These are phyloP conservation scores for Sordaria brevicollis DNA, from an alignment of 495 filamentous ascomycete species.

Conservation along the genomic window DNA sequence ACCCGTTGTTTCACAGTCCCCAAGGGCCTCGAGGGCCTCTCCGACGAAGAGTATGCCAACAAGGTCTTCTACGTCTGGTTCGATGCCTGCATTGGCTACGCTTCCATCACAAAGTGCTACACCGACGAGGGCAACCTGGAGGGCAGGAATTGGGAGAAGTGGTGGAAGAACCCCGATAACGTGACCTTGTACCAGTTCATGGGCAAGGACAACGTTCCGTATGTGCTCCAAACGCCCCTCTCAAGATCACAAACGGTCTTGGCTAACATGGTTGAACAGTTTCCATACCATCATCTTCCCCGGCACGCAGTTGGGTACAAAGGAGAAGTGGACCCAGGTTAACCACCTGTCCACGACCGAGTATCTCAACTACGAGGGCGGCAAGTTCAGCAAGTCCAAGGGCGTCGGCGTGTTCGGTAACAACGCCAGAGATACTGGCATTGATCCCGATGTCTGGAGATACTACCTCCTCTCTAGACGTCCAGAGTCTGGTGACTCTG, in stretches of 20 bases:
- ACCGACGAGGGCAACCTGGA: constrained; percentile 39
- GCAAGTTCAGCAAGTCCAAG: constrained; percentile 92
- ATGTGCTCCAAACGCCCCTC: background rate
- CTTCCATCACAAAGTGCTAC: constrained; percentile 89
- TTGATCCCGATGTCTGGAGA: constrained; percentile 79
- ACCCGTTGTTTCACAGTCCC: constrained; percentile 14
- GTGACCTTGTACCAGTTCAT: constrained; percentile 95
- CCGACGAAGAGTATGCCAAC: constrained; percentile 43
- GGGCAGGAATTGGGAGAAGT: constrained; percentile 66
- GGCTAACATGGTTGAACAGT: constrained; percentile 2
- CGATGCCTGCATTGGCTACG: constrained; percentile 93
- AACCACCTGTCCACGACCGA: constrained; percentile 85
- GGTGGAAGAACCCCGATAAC: constrained; percentile 87
- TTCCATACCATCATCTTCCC: constrained; percentile 94
- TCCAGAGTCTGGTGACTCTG: constrained; percentile 79
- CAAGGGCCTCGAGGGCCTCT: constrained; percentile 14
- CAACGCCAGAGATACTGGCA: constrained; percentile 78
- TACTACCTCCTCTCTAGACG: constrained; percentile 86
- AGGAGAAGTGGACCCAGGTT: constrained; percentile 82
- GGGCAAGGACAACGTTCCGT: constrained; percentile 91
- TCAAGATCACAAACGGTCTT: background rate
- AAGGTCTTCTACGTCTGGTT: constrained; percentile 99
- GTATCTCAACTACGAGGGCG: constrained; percentile 91
- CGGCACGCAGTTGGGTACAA: constrained; percentile 71
- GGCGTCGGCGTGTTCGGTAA: constrained; percentile 86